These are phyloP conservation scores for Eragrostis curvula DNA, from an alignment of 176 grass and related monocot species.

Conservation along the genomic window DNA sequence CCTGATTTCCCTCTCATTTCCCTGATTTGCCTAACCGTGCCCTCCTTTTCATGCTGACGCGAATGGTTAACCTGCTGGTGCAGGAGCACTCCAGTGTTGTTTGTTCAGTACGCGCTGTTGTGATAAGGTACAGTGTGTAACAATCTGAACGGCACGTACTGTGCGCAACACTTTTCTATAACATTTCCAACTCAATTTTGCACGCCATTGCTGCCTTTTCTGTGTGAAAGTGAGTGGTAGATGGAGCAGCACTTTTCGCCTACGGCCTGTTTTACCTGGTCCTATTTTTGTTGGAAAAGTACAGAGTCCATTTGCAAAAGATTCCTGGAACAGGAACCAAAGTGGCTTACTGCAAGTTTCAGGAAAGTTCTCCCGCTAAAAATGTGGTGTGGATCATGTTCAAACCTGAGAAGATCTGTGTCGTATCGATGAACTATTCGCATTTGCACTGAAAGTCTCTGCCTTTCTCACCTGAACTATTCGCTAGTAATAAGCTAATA, in stretches of 20 bases:
- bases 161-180: slow-evolving; percentile 5
- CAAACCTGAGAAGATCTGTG: neutral
- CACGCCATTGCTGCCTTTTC: neutral
- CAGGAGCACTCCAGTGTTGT: neutral
- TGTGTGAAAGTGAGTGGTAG: slow-evolving; percentile 15
- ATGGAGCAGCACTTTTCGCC: slow-evolving; percentile 13
- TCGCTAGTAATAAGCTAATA: neutral
- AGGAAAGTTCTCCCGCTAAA: neutral
- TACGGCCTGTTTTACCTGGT: slow-evolving; percentile 39
- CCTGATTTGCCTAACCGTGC: neutral
- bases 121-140: neutral
- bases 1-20: neutral
- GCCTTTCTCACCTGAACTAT: slow-evolving; percentile 8
- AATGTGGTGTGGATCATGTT: slow-evolving; percentile 4
- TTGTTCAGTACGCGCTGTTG: neutral
- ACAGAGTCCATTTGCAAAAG: slow-evolving; percentile 7
- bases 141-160: slow-evolving; percentile 30
- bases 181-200: neutral
- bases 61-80: neutral
- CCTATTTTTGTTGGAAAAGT: slow-evolving; percentile 2
- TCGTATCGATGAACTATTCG: neutral
- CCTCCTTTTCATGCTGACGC: slow-evolving; percentile 4
- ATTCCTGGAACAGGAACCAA: neutral
- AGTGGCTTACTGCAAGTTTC: neutral
- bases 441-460: neutral